These are phyloP conservation scores for Paecilomyces sp. DNA, from an alignment of 2,329 filamentous ascomycete species.

Conservation along the genomic window DNA sequence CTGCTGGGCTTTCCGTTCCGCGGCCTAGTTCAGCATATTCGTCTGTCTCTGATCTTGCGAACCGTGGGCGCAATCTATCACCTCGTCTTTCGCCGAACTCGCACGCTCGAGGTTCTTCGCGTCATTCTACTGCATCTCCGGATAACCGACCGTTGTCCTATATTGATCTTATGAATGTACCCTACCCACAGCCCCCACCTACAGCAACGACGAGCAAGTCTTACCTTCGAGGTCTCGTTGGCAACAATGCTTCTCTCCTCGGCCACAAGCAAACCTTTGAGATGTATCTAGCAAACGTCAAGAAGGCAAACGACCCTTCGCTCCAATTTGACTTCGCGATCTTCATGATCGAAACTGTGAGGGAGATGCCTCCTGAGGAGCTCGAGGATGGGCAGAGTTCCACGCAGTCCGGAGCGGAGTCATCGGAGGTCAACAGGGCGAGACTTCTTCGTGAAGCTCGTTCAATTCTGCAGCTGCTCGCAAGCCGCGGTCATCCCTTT, in stretches of 20 bases:
- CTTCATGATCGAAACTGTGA: constrained; percentile 83
- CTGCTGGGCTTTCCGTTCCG: constrained; percentile 51
- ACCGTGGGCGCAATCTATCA: constrained; percentile 54
- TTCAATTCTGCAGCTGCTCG: constrained; percentile 76
- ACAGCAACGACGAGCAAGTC: constrained; percentile 68
- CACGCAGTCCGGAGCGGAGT: constrained; percentile 12
- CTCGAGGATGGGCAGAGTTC: constrained; percentile 19
- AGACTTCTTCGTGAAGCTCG: constrained; percentile 81
- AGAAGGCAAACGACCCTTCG: constrained; percentile 86
- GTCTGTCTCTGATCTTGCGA: constrained; percentile 59
- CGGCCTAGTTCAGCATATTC: constrained; percentile 75
- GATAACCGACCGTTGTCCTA: constrained; percentile 54
- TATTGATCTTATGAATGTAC: constrained; percentile 56
- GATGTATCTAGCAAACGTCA: constrained; percentile 95
- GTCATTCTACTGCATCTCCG: constrained; percentile 46
- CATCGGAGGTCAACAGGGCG: constrained; percentile 44
- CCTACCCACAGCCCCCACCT: constrained; percentile 72
- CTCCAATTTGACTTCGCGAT: constrained; percentile 96
- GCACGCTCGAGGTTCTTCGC: constrained; percentile 44
- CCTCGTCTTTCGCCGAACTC: constrained; percentile 43
- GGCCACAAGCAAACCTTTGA: constrained; percentile 91
- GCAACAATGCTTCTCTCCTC: constrained; percentile 82
- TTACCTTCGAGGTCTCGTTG: constrained; percentile 68
- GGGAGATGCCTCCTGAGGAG: constrained; percentile 60
- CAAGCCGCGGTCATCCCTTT: constrained; percentile 87